Evolutionary conservation across 1,284 basidiomycete species (phyloP).

Genomic region (Sanghuangporus sanghuang): DNA sequence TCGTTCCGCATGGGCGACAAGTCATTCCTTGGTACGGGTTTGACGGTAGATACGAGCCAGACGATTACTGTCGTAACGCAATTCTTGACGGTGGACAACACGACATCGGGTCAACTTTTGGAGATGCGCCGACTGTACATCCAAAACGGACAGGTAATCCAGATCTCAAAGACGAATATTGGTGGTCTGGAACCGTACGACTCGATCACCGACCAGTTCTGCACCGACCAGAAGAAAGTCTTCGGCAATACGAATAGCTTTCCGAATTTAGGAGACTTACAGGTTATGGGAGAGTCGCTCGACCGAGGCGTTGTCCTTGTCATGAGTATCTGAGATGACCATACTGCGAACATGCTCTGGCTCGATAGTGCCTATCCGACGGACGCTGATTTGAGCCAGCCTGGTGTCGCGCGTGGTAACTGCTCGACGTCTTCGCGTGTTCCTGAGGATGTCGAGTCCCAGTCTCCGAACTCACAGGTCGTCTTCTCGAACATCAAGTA

Average conservation of each 20-base stretch:
- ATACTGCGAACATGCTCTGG: slow-evolving; percentile 51
- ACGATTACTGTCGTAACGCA: slow-evolving; percentile 52
- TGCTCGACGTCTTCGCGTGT: slow-evolving; percentile 45
- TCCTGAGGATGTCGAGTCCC: slow-evolving; percentile 41
- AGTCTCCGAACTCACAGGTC: slow-evolving; percentile 37
- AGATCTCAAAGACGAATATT: slow-evolving; percentile 42
- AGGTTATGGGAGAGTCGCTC: slow-evolving; percentile 40
- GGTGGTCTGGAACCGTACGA: slow-evolving; percentile 34
- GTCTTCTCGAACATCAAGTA: slow-evolving; percentile 54
- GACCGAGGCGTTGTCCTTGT: slow-evolving; percentile 48
- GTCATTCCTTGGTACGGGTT: slow-evolving; percentile 22
- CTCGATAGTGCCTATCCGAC: slow-evolving; percentile 53
- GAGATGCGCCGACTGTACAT: slow-evolving; percentile 52
- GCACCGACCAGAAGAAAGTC: slow-evolving; percentile 34
- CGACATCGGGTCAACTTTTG: slow-evolving; percentile 38
- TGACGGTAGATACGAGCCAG: slow-evolving; percentile 26
- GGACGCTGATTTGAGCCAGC: slow-evolving; percentile 31
- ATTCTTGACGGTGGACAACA: slow-evolving; percentile 44
- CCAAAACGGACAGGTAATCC: slow-evolving; percentile 45
- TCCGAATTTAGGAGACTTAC: slow-evolving; percentile 39
- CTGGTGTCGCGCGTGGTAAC: slow-evolving; percentile 49
- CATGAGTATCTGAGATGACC: slow-evolving; percentile 53
- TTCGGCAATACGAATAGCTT: slow-evolving; percentile 43
- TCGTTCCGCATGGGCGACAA: slow-evolving; percentile 26
- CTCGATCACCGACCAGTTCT: slow-evolving; percentile 38